Evolutionary conservation across 805 yeast species (phyloP).

Genomic region (Wickerhamiella allomyrinae): DNA sequence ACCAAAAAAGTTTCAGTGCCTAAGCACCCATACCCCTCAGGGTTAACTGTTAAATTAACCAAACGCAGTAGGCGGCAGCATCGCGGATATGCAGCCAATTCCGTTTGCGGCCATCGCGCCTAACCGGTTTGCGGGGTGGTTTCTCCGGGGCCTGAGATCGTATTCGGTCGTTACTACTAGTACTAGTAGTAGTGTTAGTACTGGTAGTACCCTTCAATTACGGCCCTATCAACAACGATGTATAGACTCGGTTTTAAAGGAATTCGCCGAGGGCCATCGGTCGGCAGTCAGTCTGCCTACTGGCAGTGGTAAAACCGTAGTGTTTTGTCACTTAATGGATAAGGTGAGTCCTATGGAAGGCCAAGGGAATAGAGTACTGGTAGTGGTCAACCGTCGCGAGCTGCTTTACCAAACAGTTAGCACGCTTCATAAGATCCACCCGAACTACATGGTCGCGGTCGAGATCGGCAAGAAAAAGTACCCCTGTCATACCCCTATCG

Average conservation of each 20-base stretch:
- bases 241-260: constrained; percentile 37
- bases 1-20: too few species aligned
- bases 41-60: too few species aligned
- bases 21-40: too few species aligned
- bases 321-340: constrained; percentile 30
- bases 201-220: background rate
- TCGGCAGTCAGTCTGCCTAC: constrained; percentile 82
- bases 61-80: too few species aligned
- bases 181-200: too few species aligned
- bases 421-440: constrained; percentile 35
- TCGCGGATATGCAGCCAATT: too few species aligned
- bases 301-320: constrained; percentile 89
- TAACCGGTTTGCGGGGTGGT: too few species aligned
- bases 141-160: too few species aligned
- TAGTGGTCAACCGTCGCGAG: constrained; percentile 73
- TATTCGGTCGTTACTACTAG: too few species aligned
- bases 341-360: constrained; percentile 24
- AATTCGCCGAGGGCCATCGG: constrained; percentile 37
- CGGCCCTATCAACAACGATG: constrained; percentile 55
- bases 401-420: constrained; percentile 54
- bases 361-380: constrained; percentile 30
- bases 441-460: constrained; percentile 39
- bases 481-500: constrained; percentile 32
- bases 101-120: too few species aligned
- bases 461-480: constrained; percentile 47